Evolutionary conservation across 2,329 filamentous ascomycete genomes (phyloP).

Genomic region (Paraconiothyrium sp.): DNA sequence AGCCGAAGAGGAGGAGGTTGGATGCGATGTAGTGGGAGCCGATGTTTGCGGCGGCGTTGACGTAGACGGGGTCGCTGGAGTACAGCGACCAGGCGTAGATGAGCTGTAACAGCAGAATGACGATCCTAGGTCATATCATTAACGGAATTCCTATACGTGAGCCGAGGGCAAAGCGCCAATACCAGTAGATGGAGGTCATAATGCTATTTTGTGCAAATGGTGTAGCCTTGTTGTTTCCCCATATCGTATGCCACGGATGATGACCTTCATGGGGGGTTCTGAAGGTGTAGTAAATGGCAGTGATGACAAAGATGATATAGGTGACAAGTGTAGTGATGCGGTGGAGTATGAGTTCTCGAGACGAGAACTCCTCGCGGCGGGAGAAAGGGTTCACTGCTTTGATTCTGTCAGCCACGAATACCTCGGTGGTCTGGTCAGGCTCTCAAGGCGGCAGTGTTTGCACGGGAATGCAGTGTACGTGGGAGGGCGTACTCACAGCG

Average conservation of each 20-base stretch:
- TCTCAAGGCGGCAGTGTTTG: not conserved
- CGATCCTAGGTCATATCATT: slow-evolving; percentile 62
- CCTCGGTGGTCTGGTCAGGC: not conserved
- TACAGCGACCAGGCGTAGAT: slow-evolving; percentile 82
- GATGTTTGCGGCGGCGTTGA: slow-evolving; percentile 77
- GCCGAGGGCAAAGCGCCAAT: slow-evolving; percentile 14
- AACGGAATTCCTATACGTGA: not conserved
- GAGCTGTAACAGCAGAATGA: slow-evolving; percentile 78
- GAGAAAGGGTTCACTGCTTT: slow-evolving; percentile 21
- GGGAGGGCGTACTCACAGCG: slow-evolving; percentile 16
- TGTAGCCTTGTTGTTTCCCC: slow-evolving; percentile 76
- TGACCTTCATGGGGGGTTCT: slow-evolving; percentile 70
- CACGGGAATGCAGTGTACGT: not conserved
- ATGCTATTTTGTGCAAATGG: slow-evolving; percentile 78
- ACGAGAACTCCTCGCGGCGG: slow-evolving; percentile 44
- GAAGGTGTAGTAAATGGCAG: slow-evolving; percentile 78
- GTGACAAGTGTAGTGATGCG: slow-evolving; percentile 77
- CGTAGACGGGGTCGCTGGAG: slow-evolving; percentile 68
- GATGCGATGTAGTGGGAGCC: slow-evolving; percentile 86
- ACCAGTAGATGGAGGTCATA: slow-evolving; percentile 79
- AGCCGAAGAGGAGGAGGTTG: slow-evolving; percentile 84
- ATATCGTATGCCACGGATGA: slow-evolving; percentile 69
- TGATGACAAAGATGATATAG: slow-evolving; percentile 77
- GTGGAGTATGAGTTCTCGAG: slow-evolving; percentile 72
- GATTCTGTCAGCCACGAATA: slow-evolving; percentile 2